Evolutionary conservation across 129 eudicot species (phyloP).

Genomic region (Escallonia rubra): DNA sequence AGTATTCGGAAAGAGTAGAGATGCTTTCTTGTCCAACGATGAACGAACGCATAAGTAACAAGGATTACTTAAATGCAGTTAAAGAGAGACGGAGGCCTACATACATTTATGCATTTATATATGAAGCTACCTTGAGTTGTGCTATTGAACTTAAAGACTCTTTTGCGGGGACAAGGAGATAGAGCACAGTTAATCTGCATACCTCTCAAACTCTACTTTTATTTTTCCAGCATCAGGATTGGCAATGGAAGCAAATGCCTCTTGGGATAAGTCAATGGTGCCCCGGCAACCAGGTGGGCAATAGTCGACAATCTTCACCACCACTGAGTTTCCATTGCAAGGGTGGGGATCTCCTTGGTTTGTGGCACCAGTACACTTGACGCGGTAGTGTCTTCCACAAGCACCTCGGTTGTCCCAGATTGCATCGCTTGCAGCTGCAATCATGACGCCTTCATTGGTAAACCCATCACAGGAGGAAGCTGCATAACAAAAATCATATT

Average conservation of each 20-base stretch:
- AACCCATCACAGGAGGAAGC: slow-evolving; percentile 12
- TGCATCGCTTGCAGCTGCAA: slow-evolving; percentile 13
- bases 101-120: too few relatives aligned
- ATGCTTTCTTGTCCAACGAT: too few relatives aligned
- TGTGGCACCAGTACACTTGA: slow-evolving; percentile 16
- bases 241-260: slow-evolving; percentile 16
- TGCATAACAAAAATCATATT: background rate
- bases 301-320: slow-evolving; percentile 14
- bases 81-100: too few relatives aligned
- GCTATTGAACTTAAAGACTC: too few relatives aligned
- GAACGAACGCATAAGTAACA: too few relatives aligned
- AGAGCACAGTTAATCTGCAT: background rate
- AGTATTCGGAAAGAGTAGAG: too few relatives aligned
- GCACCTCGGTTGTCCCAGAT: slow-evolving; percentile 11
- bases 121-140: too few relatives aligned
- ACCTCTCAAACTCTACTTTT: slow-evolving; percentile 2
- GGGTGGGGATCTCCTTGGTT: slow-evolving; percentile 13
- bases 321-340: background rate
- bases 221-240: slow-evolving; percentile 18
- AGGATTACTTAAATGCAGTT: too few relatives aligned
- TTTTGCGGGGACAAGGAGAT: too few relatives aligned
- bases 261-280: slow-evolving; percentile 15
- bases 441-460: background rate
- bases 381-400: slow-evolving; percentile 14
- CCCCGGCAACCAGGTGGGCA: slow-evolving; percentile 17